Conservation (phyloP, 495 filamentous ascomycete species). For the Neurospora sp. region DNA sequence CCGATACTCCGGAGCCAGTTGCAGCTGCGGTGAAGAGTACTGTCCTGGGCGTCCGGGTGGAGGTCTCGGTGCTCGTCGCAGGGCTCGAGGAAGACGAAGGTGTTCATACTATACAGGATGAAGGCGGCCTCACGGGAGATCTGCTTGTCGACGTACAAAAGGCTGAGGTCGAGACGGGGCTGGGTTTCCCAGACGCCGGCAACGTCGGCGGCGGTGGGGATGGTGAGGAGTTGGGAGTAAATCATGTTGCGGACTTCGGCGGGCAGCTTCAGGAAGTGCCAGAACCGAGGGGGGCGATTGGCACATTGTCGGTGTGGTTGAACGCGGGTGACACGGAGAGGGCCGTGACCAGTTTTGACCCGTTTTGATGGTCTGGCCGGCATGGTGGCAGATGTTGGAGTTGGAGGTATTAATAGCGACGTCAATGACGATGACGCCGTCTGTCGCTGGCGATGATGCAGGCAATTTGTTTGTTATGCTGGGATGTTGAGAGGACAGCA, state of each 20-base stretch:
- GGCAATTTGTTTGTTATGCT: neutral
- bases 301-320: conserved; percentile 5
- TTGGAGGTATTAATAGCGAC: neutral
- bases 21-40: neutral
- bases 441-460: neutral
- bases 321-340: conserved; percentile 1
- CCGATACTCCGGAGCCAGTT: conserved; percentile 2
- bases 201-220: neutral
- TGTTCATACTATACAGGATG: conserved; percentile 11
- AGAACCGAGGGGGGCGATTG: conserved; percentile 1
- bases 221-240: neutral
- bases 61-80: conserved; percentile 1
- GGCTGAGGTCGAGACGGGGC: conserved; percentile 2
- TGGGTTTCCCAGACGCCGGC: neutral
- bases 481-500: neutral
- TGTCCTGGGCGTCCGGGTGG: neutral
- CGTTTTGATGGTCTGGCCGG: neutral
- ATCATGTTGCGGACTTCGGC: conserved; percentile 1
- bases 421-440: neutral
- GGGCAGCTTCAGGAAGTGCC: neutral
- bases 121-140: conserved; percentile 6
- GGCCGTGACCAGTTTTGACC: neutral
- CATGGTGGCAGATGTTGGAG: neutral
- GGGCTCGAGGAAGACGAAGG: conserved; percentile 12
- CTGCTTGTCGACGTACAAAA: conserved; percentile 5